These are phyloP conservation scores for Aureococcus anophagefferens DNA, from an alignment of 108 stramenopile genomes.

Conservation along the genomic window DNA sequence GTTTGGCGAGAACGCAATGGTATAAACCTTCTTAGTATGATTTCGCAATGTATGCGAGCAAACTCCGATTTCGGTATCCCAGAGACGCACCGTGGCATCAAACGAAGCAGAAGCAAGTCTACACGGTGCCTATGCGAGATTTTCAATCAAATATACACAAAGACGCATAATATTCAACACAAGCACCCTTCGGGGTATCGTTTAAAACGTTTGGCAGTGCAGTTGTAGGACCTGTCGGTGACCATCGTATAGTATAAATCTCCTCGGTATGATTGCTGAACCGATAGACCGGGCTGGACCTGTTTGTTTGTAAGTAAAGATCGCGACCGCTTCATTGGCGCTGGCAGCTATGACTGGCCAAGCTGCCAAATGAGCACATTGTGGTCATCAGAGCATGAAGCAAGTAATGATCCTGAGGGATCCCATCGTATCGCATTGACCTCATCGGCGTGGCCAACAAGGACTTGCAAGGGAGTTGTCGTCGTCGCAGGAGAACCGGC, in stretches of 20 bases:
- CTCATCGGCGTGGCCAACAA: neutral
- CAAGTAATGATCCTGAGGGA: neutral
- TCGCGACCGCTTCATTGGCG: too few species aligned
- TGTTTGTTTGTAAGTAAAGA: too few species aligned
- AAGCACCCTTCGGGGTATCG: too few species aligned
- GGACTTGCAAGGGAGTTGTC: neutral
- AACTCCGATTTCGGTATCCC: neutral
- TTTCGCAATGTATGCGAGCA: neutral
- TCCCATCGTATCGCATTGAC: neutral
- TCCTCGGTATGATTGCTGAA: neutral
- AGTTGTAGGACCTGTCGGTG: neutral
- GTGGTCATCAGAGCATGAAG: neutral
- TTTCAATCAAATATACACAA: too few species aligned
- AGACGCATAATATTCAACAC: too few species aligned
- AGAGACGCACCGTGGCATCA: neutral
- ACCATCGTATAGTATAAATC: neutral
- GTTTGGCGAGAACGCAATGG: conserved; percentile 75
- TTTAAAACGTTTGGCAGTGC: neutral
- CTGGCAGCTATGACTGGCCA: neutral
- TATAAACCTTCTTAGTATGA: conserved; percentile 76
- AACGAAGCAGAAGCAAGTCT: neutral
- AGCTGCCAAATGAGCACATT: neutral
- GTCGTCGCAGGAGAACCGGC: neutral
- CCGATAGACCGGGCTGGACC: neutral
- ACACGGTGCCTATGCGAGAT: neutral